Percentiles rank a stretch among this genome's conserved stretches.
Conservation (phyloP, 352 stramenopile genomes). For the Pythium plurisporium region DNA sequence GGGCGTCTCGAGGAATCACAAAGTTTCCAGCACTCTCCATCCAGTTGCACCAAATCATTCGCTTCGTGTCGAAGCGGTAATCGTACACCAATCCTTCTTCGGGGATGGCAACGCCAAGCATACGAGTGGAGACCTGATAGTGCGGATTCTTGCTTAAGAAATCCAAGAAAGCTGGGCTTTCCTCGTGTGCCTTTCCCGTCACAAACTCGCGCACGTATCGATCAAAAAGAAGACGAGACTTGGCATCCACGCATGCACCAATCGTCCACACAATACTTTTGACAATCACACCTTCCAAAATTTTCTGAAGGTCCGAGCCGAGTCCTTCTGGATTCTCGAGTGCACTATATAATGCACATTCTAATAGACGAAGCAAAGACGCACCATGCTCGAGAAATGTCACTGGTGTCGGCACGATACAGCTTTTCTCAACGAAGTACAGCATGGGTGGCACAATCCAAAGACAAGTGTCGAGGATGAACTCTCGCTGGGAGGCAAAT, state of each 20-base stretch:
- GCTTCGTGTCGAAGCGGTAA: constrained; percentile 88
- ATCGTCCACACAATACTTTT: constrained; percentile 89
- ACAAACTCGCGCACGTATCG: constrained; percentile 77
- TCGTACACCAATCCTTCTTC: constrained; percentile 86
- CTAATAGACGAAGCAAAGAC: constrained; percentile 75
- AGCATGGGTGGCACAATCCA: constrained; percentile 89
- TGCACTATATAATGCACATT: constrained; percentile 52
- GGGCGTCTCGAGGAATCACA: constrained; percentile 61
- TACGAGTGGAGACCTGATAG: constrained; percentile 45
- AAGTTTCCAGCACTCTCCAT: constrained; percentile 51
- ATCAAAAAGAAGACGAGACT: constrained; percentile 81
- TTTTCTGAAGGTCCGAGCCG: constrained; percentile 58
- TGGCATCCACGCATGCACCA: constrained; percentile 87
- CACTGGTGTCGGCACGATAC: constrained; percentile 75
- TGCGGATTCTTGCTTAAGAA: constrained; percentile 83
- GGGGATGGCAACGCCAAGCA: constrained; percentile 36
- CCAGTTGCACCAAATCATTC: constrained; percentile 76
- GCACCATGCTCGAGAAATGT: constrained; percentile 90
- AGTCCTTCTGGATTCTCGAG: constrained; percentile 43
- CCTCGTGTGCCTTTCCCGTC: constrained; percentile 30
- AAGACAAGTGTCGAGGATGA: constrained; percentile 77
- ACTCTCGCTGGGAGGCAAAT: constrained; percentile 32
- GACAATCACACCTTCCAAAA: constrained; percentile 86
- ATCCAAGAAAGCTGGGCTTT: constrained; percentile 52
- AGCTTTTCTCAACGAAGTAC: constrained; percentile 92